Percentiles rank a stretch among this genome's conserved stretches.
phyloP scores from a whole-genome alignment of 108 stramenopile genomes.

The Skeletonema costatum region DNA sequence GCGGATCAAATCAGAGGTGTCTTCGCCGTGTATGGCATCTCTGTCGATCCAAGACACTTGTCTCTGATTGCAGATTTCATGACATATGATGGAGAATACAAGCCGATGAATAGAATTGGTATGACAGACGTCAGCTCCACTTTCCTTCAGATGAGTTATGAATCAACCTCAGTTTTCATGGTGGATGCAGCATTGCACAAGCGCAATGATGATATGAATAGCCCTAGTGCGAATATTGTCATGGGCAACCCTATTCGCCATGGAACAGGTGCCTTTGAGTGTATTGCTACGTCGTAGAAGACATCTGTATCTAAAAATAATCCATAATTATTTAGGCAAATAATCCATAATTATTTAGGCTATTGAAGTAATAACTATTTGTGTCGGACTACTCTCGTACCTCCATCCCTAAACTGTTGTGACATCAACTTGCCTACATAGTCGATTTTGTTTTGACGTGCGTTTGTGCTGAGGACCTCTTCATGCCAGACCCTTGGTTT shows the following conservation, averaged over 20 bases:
- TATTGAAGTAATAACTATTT: background rate
- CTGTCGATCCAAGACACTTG: slow-evolving; percentile 96
- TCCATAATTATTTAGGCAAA: background rate
- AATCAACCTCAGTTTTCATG: slow-evolving; percentile 97
- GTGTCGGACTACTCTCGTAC: background rate
- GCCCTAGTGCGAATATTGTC: slow-evolving; percentile 94
- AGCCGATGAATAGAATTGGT: slow-evolving; percentile 95
- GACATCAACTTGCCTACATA: background rate
- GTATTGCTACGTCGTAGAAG: slow-evolving; percentile 20
- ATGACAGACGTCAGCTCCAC: slow-evolving; percentile 91
- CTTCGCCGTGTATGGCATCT: slow-evolving; percentile 99
- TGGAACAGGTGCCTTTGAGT: slow-evolving; percentile 94
- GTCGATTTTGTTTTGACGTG: background rate
- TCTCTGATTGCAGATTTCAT: slow-evolving; percentile 98
- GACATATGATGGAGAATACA: slow-evolving; percentile 97
- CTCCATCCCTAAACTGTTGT: background rate
- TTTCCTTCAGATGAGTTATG: slow-evolving; percentile 99
- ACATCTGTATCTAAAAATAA: background rate
- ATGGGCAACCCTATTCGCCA: slow-evolving; percentile 90
- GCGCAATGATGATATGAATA: slow-evolving; percentile 72
- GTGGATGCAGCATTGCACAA: slow-evolving; percentile 87
- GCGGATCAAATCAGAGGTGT: slow-evolving; percentile 96
- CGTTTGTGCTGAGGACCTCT: background rate
- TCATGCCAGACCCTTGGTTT: background rate
- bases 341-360: background rate